Percentiles rank a stretch among this genome's conserved stretches.
phyloP scores from a whole-genome alignment of 805 yeast species.

The Zygoascus flipseniorum region DNA sequence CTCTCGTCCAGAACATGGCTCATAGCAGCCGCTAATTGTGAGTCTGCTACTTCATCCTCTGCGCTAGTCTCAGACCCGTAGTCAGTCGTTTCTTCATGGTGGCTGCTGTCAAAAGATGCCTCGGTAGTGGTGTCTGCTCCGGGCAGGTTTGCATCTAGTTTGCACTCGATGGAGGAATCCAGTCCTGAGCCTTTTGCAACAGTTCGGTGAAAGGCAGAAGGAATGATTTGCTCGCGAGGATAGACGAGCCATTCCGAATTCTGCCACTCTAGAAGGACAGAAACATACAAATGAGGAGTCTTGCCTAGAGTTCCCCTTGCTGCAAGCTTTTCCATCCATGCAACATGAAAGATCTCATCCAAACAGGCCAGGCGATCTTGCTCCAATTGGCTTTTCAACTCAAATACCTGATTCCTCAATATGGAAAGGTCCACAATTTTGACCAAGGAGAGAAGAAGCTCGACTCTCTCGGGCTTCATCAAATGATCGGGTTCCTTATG shows the following conservation, averaged over 20 bases:
- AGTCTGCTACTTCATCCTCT: not conserved
- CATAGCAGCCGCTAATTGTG: not conserved
- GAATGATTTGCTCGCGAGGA: not conserved
- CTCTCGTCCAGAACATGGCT: not conserved
- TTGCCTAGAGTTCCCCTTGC: not conserved
- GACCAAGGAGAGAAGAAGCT: not conserved
- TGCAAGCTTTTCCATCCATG: not conserved
- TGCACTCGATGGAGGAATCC: no score
- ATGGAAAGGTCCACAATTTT: not conserved
- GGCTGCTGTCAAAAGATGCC: not conserved
- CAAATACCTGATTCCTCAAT: not conserved
- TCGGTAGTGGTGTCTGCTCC: not conserved
- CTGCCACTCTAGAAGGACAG: not conserved
- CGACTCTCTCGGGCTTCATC: slow-evolving; percentile 46
- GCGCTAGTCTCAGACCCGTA: not conserved
- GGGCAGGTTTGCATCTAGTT: no score
- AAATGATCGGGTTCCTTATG: slow-evolving; percentile 74
- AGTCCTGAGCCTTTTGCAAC: no score
- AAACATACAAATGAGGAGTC: not conserved
- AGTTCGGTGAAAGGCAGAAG: no score
- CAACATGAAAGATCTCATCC: not conserved
- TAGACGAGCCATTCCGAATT: not conserved
- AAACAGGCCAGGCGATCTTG: not conserved
- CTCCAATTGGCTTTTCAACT: not conserved
- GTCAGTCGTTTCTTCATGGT: not conserved